phyloP scores from a whole-genome alignment of 116 monocot species.

The Phalaenopsis hybrid region DNA sequence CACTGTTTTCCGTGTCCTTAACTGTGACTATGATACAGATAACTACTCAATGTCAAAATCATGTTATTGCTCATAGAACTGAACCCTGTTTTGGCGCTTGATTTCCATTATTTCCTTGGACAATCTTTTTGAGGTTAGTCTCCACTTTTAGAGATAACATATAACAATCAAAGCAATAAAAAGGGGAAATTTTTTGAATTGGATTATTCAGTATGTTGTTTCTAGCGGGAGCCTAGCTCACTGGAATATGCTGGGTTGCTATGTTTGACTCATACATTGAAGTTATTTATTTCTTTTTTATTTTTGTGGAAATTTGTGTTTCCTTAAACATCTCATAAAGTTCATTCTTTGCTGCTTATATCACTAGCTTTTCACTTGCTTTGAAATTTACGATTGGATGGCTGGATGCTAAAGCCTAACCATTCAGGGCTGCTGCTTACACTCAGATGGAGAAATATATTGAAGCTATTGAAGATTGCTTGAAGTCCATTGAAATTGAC shows the following conservation, averaged over 20 bases:
- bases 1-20: no score
- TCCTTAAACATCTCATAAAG: not conserved
- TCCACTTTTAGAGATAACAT: not conserved
- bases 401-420: not conserved
- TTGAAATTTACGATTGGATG: not conserved
- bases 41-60: no score
- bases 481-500: conserved; percentile 71
- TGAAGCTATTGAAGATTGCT: conserved; percentile 71
- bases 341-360: not conserved
- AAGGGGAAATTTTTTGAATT: not conserved
- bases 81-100: not conserved
- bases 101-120: not conserved
- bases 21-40: no score
- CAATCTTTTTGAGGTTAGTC: not conserved
- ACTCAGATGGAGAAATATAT: conserved; percentile 44
- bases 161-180: not conserved
- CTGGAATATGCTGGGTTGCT: not conserved
- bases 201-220: not conserved
- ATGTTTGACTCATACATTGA: not conserved
- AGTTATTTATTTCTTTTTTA: not conserved
- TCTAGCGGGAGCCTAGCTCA: not conserved
- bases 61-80: not conserved
- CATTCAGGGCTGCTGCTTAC: conserved; percentile 85
- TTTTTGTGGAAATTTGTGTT: not conserved
- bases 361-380: not conserved